Conservation (phyloP, 176 grass and related monocot species). For the Bonia amplexicaulis region DNA sequence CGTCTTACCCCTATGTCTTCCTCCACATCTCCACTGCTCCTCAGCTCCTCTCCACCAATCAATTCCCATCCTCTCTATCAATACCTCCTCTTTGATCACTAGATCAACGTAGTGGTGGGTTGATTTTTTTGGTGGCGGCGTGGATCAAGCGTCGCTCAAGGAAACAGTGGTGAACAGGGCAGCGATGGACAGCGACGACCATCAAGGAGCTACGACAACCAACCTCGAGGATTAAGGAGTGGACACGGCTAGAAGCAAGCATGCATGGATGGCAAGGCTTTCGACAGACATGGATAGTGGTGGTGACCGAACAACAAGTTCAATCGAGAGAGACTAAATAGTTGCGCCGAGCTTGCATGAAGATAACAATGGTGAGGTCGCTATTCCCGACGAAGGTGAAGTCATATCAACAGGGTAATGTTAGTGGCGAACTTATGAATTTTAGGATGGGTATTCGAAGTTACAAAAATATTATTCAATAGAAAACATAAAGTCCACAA, state of each 20-base stretch:
- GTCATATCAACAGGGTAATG: too few relatives aligned
- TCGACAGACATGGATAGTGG: neutral
- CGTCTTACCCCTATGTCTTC: neutral
- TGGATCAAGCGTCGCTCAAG: neutral
- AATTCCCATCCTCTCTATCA: neutral
- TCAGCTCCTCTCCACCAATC: neutral
- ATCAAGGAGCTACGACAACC: neutral
- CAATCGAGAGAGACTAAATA: neutral
- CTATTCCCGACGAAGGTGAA: too few relatives aligned
- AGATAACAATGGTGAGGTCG: too few relatives aligned
- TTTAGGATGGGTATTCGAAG: too few relatives aligned
- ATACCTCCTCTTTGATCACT: neutral
- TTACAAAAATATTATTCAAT: too few relatives aligned
- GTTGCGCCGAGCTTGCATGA: neutral
- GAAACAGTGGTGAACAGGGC: neutral
- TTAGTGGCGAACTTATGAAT: too few relatives aligned
- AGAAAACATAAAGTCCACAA: too few relatives aligned
- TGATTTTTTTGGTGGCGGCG: neutral
- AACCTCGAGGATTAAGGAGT: neutral
- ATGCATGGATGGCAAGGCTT: neutral
- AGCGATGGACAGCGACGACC: neutral
- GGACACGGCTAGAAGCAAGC: neutral
- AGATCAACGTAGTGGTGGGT: too few relatives aligned
- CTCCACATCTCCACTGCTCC: neutral
- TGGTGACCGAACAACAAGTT: neutral